Conservation (phyloP, 2,329 filamentous ascomycete species). For the Arthrinium phaeospermum region DNA sequence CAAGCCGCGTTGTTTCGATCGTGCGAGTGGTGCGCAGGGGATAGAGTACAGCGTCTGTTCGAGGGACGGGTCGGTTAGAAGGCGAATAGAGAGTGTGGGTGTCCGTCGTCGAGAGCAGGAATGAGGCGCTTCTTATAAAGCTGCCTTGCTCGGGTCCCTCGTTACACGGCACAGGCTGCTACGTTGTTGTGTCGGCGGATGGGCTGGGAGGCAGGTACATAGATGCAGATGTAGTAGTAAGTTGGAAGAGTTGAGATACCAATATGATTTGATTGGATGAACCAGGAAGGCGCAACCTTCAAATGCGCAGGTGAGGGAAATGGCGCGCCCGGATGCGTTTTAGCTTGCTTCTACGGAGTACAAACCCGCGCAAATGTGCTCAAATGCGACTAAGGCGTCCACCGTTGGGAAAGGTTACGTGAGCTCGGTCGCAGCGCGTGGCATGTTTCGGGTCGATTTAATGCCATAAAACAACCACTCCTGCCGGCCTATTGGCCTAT, state of each 20-base stretch:
- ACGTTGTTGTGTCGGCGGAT: background rate
- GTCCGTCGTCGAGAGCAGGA: background rate
- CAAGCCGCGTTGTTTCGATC: background rate
- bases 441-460: conserved; percentile 7
- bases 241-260: too few relatives aligned
- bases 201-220: too few relatives aligned
- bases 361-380: conserved; percentile 51
- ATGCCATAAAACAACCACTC: background rate
- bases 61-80: background rate
- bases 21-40: background rate
- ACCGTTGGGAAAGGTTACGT: background rate
- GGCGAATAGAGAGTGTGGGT: background rate
- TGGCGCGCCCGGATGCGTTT: background rate
- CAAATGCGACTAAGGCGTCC: conserved; percentile 29
- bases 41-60: background rate
- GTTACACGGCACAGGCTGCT: background rate
- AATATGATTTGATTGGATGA: too few relatives aligned
- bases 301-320: background rate
- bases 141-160: background rate
- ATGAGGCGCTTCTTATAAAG: conserved; percentile 1
- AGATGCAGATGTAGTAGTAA: too few relatives aligned
- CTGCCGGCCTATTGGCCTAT: too few relatives aligned
- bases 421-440: conserved; percentile 13
- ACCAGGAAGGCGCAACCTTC: background rate
- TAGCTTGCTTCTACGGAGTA: background rate